Percentiles rank a stretch among this genome's conserved stretches.
These are phyloP conservation scores for Pestalotiopsis sp. DNA, from an alignment of 2,329 filamentous ascomycete species.

Conservation along the genomic window DNA sequence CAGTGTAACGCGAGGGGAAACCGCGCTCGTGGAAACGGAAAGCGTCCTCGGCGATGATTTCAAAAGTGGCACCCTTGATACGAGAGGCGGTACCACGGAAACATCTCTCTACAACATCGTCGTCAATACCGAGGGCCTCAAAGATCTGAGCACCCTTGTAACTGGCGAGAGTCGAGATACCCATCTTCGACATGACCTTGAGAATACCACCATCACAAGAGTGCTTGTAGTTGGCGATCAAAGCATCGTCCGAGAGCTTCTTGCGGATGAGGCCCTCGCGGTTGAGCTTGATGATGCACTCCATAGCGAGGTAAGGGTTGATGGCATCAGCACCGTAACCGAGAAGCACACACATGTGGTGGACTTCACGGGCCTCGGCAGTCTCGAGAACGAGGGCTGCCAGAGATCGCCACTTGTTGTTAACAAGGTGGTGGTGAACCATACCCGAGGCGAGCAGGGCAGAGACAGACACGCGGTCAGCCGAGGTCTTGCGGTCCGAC, in stretches of 20 bases:
- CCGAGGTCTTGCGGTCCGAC: constrained; percentile 83
- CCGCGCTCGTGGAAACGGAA: constrained; percentile 95
- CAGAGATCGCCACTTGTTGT: constrained; percentile 93
- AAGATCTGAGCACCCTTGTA: constrained; percentile 99
- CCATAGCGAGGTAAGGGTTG: constrained; percentile 93
- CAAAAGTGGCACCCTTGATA: constrained; percentile 92
- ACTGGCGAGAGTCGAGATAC: constrained; percentile 92
- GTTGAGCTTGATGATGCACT: constrained; percentile 96
- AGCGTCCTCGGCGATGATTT: constrained; percentile 89
- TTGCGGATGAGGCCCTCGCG: constrained; percentile 91
- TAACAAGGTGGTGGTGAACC: constrained; percentile 93
- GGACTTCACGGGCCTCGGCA: constrained; percentile 92
- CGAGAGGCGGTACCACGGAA: constrained; percentile 93
- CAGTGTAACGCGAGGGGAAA: constrained; percentile 79
- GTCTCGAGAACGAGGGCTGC: constrained; percentile 88
- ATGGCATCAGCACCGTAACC: constrained; percentile 94
- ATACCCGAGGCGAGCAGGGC: constrained; percentile 87
- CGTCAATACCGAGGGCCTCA: constrained; percentile 91
- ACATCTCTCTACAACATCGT: constrained; percentile 88
- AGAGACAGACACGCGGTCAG: constrained; percentile 83
- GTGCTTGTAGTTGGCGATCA: constrained; percentile 96
- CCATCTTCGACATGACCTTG: constrained; percentile 99
- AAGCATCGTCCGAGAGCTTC: constrained; percentile 77
- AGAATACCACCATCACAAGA: constrained; percentile 95
- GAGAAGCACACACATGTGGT: constrained; percentile 98